Percentiles rank a stretch among this genome's conserved stretches.
These are phyloP conservation scores for Diaporthe caulivora DNA, from an alignment of 2,329 filamentous ascomycete species.

Conservation along the genomic window DNA sequence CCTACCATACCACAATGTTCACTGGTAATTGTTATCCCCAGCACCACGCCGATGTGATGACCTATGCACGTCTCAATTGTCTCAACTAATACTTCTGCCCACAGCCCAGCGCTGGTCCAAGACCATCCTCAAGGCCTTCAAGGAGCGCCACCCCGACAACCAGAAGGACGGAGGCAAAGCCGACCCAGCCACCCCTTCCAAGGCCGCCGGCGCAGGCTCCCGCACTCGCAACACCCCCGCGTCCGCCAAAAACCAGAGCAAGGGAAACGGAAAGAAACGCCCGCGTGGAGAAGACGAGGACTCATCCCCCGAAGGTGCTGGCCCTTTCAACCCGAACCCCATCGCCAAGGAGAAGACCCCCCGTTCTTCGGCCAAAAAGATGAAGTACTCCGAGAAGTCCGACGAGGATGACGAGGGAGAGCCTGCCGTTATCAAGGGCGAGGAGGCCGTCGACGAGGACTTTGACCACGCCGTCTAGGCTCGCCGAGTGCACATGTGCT, in stretches of 20 bases:
- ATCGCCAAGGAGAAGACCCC: conserved; percentile 39
- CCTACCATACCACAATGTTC: background rate
- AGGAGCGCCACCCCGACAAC: conserved; percentile 33
- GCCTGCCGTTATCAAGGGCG: background rate
- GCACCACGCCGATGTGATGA: background rate
- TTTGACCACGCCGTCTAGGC: conserved; percentile 9
- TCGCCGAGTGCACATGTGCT: background rate
- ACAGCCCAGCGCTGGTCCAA: conserved; percentile 39
- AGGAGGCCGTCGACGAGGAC: conserved; percentile 35
- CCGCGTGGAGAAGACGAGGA: conserved; percentile 31
- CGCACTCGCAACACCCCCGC: conserved; percentile 25
- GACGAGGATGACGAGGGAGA: conserved; percentile 15
- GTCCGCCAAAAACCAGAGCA: conserved; percentile 19
- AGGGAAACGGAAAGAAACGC: conserved; percentile 36
- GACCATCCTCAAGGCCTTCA: conserved; percentile 32
- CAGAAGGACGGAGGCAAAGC: conserved; percentile 5
- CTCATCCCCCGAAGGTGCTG: conserved; percentile 22
- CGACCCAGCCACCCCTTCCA: conserved; percentile 26
- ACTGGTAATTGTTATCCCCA: background rate
- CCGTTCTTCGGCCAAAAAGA: conserved; percentile 37
- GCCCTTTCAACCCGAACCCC: background rate
- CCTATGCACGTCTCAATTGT: background rate
- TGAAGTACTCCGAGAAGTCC: conserved; percentile 36
- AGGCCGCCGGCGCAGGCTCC: conserved; percentile 25
- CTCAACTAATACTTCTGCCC: background rate